Base-by-base conservation (phyloP, 2,329 filamentous ascomycete genomes). In the Alternaria postmessia region DNA sequence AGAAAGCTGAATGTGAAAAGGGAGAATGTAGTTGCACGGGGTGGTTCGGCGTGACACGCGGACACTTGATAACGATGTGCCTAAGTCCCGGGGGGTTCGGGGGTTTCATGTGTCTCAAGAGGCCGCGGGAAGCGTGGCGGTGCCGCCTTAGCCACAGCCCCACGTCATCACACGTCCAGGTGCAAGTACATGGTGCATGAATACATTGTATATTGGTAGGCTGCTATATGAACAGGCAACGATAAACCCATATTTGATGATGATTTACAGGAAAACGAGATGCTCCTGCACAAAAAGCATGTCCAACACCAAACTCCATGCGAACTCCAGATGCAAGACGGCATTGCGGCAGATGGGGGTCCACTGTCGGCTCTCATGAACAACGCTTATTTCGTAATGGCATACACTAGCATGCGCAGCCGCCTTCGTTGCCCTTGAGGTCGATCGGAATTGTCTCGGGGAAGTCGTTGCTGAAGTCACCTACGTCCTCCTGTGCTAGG, bases 401-500 rank as follows among this genome's bases (percentile, higher is more conserved):
- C 57, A 22, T 56, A 56, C 44, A 63, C 68, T 71, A 99, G 84
- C 95, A 99, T 72, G 94, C 89, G 81, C 95, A 99, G 58, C 94
- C 93, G 75, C 96, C 93, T 72, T 92, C 89, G 73, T 96, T 92
- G 79, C 93, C 93, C 81, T 97, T 94, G 70, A 97, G 91, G 81
- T 97, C 93, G 79, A 99, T 97, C 80, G 97, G 96, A 82, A 99
- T 98, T 51, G 94, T 94, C 78, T 98, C 95, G 74, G 93, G 93
- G 84, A 97, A 99, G 79, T 98, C 95, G 62, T 93, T 93, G 79
- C 91, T 96, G 81, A 96, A 99, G 80, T 99, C 95, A 78, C 97
- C 94, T 1, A 94, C 94, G 81, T 98, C 95, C 82, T 99, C 95
- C 81, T 99, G 95, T 18, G 92, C 92, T 44, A 99, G 86, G 18